Conservation (phyloP, 2,329 filamentous ascomycete species). For the Harringtonia aguacate region DNA sequence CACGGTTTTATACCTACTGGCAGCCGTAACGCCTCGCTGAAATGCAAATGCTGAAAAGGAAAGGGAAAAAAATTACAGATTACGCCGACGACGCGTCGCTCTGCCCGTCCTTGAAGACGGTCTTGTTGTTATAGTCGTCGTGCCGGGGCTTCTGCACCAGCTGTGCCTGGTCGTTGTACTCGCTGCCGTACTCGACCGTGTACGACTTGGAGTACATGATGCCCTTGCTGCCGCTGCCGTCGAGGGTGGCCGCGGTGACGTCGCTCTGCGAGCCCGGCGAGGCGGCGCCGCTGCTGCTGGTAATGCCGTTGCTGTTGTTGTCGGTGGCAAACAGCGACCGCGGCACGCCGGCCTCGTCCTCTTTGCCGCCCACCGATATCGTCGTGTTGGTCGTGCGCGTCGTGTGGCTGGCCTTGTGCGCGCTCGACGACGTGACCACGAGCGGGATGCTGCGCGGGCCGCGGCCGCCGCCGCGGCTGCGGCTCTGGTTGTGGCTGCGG, state of each 20-base stretch:
- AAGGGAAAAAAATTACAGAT: background rate
- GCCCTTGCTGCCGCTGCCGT: too few relatives aligned
- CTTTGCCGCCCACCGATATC: background rate
- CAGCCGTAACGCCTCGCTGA: too few relatives aligned
- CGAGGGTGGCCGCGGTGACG: too few relatives aligned
- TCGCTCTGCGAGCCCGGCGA: too few relatives aligned
- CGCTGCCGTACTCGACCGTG: conserved; percentile 10
- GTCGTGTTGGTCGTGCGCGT: background rate
- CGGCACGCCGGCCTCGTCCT: background rate
- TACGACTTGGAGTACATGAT: conserved; percentile 11
- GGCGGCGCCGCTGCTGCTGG: too few relatives aligned
- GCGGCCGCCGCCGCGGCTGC: background rate
- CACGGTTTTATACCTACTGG: too few relatives aligned
- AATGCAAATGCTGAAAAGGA: too few relatives aligned
- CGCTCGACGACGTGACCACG: conserved; percentile 2
- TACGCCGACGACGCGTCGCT: conserved; percentile 6
- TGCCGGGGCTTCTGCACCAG: conserved; percentile 5
- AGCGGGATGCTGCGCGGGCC: conserved; percentile 5
- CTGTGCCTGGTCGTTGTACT: conserved; percentile 9
- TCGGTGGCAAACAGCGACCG: too few relatives aligned
- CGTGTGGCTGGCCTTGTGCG: too few relatives aligned
- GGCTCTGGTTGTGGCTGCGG: too few relatives aligned
- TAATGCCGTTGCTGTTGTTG: too few relatives aligned
- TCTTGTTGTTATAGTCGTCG: conserved; percentile 2
- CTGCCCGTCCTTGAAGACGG: conserved; percentile 2